These are phyloP conservation scores for Paecilomyces dactylethromorphus DNA, from an alignment of 2,329 filamentous ascomycete genomes.

Conservation along the genomic window DNA sequence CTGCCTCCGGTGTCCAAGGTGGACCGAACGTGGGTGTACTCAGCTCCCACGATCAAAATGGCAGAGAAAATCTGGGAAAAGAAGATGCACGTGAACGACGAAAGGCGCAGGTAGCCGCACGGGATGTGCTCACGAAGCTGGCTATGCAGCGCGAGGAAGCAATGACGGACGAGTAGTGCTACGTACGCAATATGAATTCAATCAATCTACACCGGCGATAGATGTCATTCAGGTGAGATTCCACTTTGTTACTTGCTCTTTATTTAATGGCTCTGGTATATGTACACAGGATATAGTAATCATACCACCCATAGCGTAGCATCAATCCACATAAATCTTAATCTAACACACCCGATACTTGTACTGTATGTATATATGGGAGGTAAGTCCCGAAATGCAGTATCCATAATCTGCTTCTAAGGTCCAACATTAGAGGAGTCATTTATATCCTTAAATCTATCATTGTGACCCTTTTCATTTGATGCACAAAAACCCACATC, in stretches of 20 bases:
- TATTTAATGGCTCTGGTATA: not conserved
- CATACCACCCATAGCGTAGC: not conserved
- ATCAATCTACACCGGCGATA: not conserved
- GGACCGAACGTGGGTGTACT: not conserved
- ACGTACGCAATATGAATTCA: not conserved
- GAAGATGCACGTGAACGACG: conserved; percentile 16
- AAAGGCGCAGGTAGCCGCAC: conserved; percentile 26
- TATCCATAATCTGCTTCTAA: not conserved
- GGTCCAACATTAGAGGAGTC: too few relatives aligned
- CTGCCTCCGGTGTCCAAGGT: not conserved
- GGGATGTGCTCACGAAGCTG: conserved; percentile 27
- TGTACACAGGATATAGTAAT: not conserved
- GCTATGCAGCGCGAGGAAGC: conserved; percentile 35
- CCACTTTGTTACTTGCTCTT: not conserved
- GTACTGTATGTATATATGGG: not conserved
- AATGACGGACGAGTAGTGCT: conserved; percentile 23
- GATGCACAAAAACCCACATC: conserved; percentile 53
- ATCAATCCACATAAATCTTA: not conserved
- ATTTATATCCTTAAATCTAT: not conserved
- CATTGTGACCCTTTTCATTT: conserved; percentile 35
- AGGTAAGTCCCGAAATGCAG: not conserved
- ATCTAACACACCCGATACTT: not conserved
- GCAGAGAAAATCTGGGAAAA: conserved; percentile 2
- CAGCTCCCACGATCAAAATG: not conserved
- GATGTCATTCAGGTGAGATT: not conserved